phyloP scores from a whole-genome alignment of 805 yeast species.

The Pichia kluyveri region DNA sequence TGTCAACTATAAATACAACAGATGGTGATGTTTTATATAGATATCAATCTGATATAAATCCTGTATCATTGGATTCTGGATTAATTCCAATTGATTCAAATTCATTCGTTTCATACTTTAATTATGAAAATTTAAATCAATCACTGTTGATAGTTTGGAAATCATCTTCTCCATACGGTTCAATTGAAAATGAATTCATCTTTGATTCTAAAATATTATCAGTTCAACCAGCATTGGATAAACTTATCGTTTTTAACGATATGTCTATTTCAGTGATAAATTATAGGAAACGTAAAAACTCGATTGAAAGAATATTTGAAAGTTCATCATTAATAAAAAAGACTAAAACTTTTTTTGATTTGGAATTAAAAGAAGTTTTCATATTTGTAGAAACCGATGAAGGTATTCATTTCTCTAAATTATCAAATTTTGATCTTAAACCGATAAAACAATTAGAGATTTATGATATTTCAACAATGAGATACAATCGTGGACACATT shows the following conservation, averaged over 20 bases:
- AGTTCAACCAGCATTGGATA: conserved; percentile 1
- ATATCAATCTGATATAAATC: conserved; percentile 17
- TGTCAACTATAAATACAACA: conserved; percentile 19
- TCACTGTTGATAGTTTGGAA: conserved; percentile 16
- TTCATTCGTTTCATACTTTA: conserved; percentile 10
- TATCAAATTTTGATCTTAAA: not conserved
- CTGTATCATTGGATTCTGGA: conserved; percentile 5
- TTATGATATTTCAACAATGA: not conserved
- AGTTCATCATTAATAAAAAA: not conserved
- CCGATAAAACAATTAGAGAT: not conserved
- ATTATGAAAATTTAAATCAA: conserved; percentile 5
- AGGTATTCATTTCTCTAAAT: not conserved
- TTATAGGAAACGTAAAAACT: not conserved
- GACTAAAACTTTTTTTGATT: not conserved
- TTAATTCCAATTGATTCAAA: conserved; percentile 8
- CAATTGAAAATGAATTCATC: conserved; percentile 13
- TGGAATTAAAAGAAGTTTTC: not conserved
- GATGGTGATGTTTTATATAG: conserved; percentile 24
- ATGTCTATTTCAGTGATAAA: not conserved
- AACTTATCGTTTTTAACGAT: conserved; percentile 4
- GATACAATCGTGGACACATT: not conserved
- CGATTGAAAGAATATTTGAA: not conserved
- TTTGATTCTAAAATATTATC: conserved; percentile 11
- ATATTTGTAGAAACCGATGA: not conserved
- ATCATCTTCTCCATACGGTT: conserved; percentile 3